These are phyloP conservation scores for Ustilago loliicola DNA, from an alignment of 1,284 basidiomycete species.

Conservation along the genomic window DNA sequence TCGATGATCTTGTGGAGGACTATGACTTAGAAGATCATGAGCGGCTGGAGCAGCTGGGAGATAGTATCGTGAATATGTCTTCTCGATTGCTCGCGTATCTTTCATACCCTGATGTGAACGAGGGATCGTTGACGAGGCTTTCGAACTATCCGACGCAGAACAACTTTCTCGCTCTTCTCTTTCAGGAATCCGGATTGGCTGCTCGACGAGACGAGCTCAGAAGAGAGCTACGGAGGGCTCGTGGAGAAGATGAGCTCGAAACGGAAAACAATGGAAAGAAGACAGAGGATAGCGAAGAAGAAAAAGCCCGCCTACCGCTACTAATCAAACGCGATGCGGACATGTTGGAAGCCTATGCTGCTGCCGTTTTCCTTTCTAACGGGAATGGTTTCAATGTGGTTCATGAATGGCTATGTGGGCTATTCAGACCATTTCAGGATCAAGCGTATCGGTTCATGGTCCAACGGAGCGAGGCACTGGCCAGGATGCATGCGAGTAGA, in stretches of 20 bases:
- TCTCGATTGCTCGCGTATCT: conserved; percentile 46
- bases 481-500: conserved; percentile 26
- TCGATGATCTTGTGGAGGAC: conserved; percentile 45
- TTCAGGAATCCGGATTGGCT: conserved; percentile 42
- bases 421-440: conserved; percentile 52
- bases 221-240: conserved; percentile 24
- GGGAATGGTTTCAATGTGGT: conserved; percentile 47
- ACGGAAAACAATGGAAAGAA: background rate
- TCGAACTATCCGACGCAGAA: conserved; percentile 56
- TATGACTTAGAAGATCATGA: conserved; percentile 55
- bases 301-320: conserved; percentile 26
- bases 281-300: conserved; percentile 23
- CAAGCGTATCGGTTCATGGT: conserved; percentile 56
- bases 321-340: conserved; percentile 52
- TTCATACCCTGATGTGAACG: conserved; percentile 50
- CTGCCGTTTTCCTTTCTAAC: conserved; percentile 47
- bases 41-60: conserved; percentile 50
- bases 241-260: background rate
- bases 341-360: conserved; percentile 55
- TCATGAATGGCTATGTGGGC: conserved; percentile 39
- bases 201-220: conserved; percentile 25
- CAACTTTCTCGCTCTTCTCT: conserved; percentile 48
- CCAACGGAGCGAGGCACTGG: conserved; percentile 38
- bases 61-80: conserved; percentile 57
- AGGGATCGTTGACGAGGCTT: conserved; percentile 40